A percentile compares a stretch with the other conserved stretches of the same genome.
Conservation (phyloP, 768 basidiomycete genomes). For the Hygrocybe coccinea region DNA sequence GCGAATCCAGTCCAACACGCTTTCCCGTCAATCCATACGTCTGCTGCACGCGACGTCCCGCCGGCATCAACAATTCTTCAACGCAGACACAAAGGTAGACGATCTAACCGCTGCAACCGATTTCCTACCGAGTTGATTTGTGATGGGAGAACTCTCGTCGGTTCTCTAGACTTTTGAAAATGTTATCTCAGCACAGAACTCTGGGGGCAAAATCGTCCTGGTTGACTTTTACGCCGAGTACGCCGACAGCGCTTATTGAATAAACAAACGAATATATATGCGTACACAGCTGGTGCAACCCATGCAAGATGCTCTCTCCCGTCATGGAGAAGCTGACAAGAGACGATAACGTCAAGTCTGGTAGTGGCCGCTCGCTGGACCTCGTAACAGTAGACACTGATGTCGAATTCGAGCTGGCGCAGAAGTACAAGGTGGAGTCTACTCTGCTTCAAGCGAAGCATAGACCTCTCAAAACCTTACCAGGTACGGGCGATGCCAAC, state of each 20-base stretch:
- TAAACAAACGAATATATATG: neutral
- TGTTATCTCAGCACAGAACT: constrained; percentile 19
- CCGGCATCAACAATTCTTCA: constrained; percentile 39
- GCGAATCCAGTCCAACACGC: too few relatives aligned
- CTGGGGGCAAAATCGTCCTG: constrained; percentile 52
- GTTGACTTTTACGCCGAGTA: constrained; percentile 83
- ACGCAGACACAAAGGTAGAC: constrained; percentile 43
- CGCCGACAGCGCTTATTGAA: constrained; percentile 26
- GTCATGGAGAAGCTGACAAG: constrained; percentile 56
- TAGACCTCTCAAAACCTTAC: neutral
- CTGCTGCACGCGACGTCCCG: constrained; percentile 41
- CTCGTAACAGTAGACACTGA: constrained; percentile 67
- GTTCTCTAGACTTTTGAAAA: constrained; percentile 36
- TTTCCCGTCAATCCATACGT: too few relatives aligned
- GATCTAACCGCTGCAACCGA: constrained; percentile 11
- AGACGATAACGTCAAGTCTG: constrained; percentile 41
- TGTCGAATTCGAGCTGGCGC: constrained; percentile 46
- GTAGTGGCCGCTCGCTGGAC: constrained; percentile 56
- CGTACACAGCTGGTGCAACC: constrained; percentile 64
- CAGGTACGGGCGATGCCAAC: constrained; percentile 77
- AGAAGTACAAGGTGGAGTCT: constrained; percentile 44
- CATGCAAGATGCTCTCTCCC: constrained; percentile 70
- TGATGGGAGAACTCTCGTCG: constrained; percentile 6
- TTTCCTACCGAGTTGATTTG: neutral
- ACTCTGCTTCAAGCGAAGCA: constrained; percentile 3